Evolutionary conservation across 345 rosid genomes (phyloP), one percentile per base, ranked within the genome.

Genomic region (Cardamine resedifolia): DNA sequence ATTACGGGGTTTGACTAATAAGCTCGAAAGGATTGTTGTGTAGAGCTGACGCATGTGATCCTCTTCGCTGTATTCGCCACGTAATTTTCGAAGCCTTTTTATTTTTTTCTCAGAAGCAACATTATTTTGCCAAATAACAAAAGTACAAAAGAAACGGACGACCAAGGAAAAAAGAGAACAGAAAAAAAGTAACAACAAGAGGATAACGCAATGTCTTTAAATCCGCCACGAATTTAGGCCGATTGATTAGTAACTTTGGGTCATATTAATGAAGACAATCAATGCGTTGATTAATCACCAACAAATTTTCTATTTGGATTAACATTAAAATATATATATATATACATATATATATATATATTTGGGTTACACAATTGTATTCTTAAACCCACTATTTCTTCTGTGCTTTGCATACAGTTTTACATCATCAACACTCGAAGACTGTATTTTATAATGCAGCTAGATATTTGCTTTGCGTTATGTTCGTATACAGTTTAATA

Each of bases 211-310:
- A 45, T 73, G 71, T 64, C 51, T 64, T 45, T 73, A 65, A 64
- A 24, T 47, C 58, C 71, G 77, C 65, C 77, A 53, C 57, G 31
- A 56, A 26, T 65, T 65, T 57, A 73, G 77, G 77, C 24, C n/a
- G 21, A 64, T 64, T 73, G 65, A 73, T 73, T 64, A 16, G 58
- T 47, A 45, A n/a, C 38, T 4, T 64, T 31, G 21, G 45, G 24
- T 27, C 56, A 28, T 43, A 56, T 33, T 63, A 71, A 14, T 12
- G 44, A 39, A 62, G 55, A 52, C 52, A 50, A 71, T 39, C 65
- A 69, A 45, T 44, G 73, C 65, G 63, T 28, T 41, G 24, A 55
- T 55, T 67, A 39, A 11, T 68, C 30, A 55, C 4, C 28, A 16
- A 27, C 6, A 36, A 16, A 43, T 43, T 2, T 21, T 41, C 6